Conservation (phyloP, 2,329 filamentous ascomycete species). For the Dryadomyces sulphureus region DNA sequence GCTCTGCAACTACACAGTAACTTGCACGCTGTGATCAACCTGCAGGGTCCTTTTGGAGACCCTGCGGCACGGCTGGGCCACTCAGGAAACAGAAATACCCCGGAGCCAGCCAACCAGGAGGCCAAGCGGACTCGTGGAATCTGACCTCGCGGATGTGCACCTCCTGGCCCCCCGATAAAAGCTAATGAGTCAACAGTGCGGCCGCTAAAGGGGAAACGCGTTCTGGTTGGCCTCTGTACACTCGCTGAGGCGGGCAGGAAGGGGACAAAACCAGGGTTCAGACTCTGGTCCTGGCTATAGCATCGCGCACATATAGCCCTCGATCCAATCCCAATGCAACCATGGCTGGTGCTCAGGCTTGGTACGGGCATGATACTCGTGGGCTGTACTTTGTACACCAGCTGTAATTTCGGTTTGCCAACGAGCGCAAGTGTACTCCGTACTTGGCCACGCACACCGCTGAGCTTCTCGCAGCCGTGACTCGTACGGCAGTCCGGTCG, state of each 20-base stretch:
- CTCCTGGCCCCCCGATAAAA: background rate
- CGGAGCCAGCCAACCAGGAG: too few relatives aligned
- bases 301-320: conserved; percentile 16
- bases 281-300: conserved; percentile 16
- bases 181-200: background rate
- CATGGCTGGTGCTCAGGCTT: background rate
- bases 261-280: background rate
- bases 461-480: background rate
- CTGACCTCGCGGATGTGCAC: background rate
- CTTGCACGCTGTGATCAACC: too few relatives aligned
- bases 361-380: background rate
- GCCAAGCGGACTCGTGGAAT: background rate
- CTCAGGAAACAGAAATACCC: too few relatives aligned
- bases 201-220: background rate
- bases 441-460: conserved; percentile 1
- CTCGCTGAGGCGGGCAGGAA: background rate
- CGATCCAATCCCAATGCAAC: background rate
- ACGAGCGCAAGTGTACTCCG: too few relatives aligned
- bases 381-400: too few relatives aligned
- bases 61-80: too few relatives aligned
- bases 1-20: too few relatives aligned
- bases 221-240: background rate
- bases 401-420: conserved; percentile 1
- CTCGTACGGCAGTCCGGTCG: background rate
- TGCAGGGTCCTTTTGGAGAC: too few relatives aligned